phyloP scores from a whole-genome alignment of 805 yeast genomes.

The Wickerhamomyces canadensis region DNA sequence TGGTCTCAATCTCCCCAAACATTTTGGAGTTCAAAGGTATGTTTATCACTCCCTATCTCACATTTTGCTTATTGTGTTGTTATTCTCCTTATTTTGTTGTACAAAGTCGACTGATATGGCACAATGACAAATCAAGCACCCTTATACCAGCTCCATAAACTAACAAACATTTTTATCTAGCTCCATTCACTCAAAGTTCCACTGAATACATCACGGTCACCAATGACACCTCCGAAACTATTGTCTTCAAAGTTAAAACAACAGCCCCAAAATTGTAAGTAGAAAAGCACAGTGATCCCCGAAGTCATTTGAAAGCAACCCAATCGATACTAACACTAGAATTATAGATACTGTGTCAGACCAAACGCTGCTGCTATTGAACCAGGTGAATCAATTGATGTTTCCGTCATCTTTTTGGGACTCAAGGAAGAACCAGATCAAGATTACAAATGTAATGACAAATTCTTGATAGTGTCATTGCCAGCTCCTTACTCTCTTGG shows the following conservation, averaged over 20 bases:
- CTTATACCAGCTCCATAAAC: too few species aligned
- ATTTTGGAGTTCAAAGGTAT: slow-evolving; percentile 72
- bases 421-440: slow-evolving; percentile 66
- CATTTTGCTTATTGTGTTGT: not conserved
- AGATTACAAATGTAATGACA: slow-evolving; percentile 81
- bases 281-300: too few species aligned
- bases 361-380: slow-evolving; percentile 83
- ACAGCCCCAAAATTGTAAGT: slow-evolving; percentile 85
- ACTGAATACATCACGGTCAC: slow-evolving; percentile 49
- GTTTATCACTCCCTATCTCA: slow-evolving; percentile 27
- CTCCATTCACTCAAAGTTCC: slow-evolving; percentile 69
- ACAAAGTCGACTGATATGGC: too few species aligned
- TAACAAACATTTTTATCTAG: slow-evolving; percentile 28
- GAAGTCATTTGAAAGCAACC: not conserved
- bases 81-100: not conserved
- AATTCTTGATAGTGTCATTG: slow-evolving; percentile 82
- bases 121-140: too few species aligned
- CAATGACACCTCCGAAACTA: slow-evolving; percentile 53
- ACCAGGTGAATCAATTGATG: slow-evolving; percentile 69
- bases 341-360: slow-evolving; percentile 68
- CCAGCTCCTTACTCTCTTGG: slow-evolving; percentile 61
- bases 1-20: slow-evolving; percentile 66
- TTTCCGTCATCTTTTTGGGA: slow-evolving; percentile 84
- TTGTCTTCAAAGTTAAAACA: slow-evolving; percentile 94
- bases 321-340: slow-evolving; percentile 2